Percentiles rank a stretch among this genome's conserved stretches.
Conservation (phyloP, 2,329 filamentous ascomycete genomes). For the Gliomastix tumulicola region DNA sequence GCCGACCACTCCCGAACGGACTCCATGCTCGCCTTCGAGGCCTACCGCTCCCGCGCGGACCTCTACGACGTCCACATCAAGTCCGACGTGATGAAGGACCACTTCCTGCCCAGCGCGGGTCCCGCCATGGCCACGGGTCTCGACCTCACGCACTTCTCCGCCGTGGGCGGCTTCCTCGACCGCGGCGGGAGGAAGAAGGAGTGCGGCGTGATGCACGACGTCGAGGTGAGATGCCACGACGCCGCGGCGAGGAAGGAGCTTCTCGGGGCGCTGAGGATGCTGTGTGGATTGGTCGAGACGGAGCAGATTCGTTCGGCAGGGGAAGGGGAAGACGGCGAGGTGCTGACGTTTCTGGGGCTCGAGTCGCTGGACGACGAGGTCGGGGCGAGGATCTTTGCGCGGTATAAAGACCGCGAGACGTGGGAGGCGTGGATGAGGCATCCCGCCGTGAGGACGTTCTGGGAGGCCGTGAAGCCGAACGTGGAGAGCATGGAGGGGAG, state of each 20-base stretch:
- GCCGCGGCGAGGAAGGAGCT: conserved; percentile 5
- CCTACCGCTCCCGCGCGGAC: conserved; percentile 9
- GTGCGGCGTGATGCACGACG: conserved; percentile 14
- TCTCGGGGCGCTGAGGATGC: conserved; percentile 7
- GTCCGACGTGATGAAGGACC: conserved; percentile 10
- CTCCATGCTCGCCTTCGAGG: conserved; percentile 14
- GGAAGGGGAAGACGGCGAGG: conserved; percentile 7
- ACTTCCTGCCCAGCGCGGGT: conserved; percentile 10
- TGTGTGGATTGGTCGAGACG: conserved; percentile 10
- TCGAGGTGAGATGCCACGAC: conserved; percentile 10
- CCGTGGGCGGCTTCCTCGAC: conserved; percentile 14
- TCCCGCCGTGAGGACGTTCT: conserved; percentile 10
- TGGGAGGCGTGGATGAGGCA: conserved; percentile 11
- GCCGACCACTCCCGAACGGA: conserved; percentile 11
- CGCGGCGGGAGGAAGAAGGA: conserved; percentile 8
- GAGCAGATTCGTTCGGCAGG: no score
- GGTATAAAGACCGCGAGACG: conserved; percentile 11
- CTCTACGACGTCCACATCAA: conserved; percentile 14
- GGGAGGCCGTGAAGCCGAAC: conserved; percentile 10
- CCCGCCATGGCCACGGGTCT: conserved; percentile 14
- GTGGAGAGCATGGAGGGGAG: conserved; percentile 10
- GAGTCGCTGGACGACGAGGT: conserved; percentile 12
- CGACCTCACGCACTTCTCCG: conserved; percentile 12
- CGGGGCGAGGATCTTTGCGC: conserved; percentile 11
- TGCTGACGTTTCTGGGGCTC: conserved; percentile 12